phyloP scores from a whole-genome alignment of 345 rosid genomes.

The Eucalyptus leucophloia region DNA sequence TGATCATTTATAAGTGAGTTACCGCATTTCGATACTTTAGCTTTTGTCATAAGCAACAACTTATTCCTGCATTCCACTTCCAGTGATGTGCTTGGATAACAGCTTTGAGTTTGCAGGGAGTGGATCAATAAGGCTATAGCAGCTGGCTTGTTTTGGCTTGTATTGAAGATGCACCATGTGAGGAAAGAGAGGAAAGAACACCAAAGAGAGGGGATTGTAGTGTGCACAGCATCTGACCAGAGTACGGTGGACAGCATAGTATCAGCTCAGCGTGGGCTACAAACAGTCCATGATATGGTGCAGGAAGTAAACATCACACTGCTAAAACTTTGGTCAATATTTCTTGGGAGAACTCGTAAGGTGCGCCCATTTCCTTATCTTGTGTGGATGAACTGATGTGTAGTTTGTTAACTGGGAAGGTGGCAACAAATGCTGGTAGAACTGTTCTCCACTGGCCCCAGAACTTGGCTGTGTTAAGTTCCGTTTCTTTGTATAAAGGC shows the following conservation, averaged over 20 bases:
- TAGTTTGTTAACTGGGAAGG: neutral
- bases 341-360: slow-evolving; percentile 46
- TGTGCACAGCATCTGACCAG: slow-evolving; percentile 48
- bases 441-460: neutral
- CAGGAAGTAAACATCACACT: slow-evolving; percentile 44
- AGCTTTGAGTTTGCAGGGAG: slow-evolving; percentile 27
- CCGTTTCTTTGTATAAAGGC: neutral
- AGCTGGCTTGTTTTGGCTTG: slow-evolving; percentile 29
- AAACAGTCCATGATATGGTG: slow-evolving; percentile 36
- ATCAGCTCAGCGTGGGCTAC: slow-evolving; percentile 60
- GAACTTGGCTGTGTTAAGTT: neutral
- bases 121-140: slow-evolving; percentile 73
- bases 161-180: slow-evolving; percentile 39
- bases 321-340: slow-evolving; percentile 61
- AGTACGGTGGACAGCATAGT: slow-evolving; percentile 62
- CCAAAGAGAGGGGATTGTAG: slow-evolving; percentile 39
- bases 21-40: neutral
- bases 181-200: slow-evolving; percentile 18
- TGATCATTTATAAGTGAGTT: slow-evolving; percentile 52
- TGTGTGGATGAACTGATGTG: neutral
- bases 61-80: neutral
- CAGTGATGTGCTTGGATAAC: neutral
- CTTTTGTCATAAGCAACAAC: neutral
- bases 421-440: neutral
- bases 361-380: slow-evolving; percentile 6